Evolutionary conservation across 176 grass and related monocot species (phyloP).

Genomic region (Cymbopogon citratus): DNA sequence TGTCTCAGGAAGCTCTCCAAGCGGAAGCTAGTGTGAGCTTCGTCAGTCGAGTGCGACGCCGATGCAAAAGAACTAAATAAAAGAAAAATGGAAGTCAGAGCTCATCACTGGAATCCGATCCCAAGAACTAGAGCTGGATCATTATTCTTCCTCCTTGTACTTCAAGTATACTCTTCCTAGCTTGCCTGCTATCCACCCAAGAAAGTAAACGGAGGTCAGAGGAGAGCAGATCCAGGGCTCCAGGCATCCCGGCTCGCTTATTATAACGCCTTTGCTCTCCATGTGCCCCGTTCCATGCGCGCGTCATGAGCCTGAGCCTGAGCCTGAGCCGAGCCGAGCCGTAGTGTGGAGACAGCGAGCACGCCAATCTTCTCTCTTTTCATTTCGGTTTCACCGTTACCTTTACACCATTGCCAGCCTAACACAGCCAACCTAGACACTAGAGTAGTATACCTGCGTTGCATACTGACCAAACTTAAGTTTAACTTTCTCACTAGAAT

Average conservation of each 20-base stretch:
- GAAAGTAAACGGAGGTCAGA: background rate
- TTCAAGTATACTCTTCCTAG: background rate
- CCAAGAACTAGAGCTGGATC: background rate
- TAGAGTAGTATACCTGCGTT: background rate
- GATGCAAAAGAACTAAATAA: background rate
- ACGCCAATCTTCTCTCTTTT: background rate
- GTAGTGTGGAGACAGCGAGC: background rate
- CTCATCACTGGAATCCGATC: background rate
- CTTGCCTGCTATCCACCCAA: no score
- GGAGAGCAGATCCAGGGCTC: background rate
- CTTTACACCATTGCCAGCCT: background rate
- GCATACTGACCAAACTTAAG: background rate
- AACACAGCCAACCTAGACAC: background rate
- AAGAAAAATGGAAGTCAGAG: background rate
- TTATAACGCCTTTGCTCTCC: background rate
- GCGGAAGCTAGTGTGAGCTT: background rate
- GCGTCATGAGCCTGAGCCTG: no score
- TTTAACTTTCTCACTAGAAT: no score
- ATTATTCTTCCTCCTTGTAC: background rate
- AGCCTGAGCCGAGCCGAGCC: no score
- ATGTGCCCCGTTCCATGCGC: background rate
- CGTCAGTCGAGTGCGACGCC: background rate
- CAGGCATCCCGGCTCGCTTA: background rate
- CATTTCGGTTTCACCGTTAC: background rate
- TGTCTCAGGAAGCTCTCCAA: background rate